Evolutionary conservation across 2,329 filamentous ascomycete genomes (phyloP), one percentile per base, ranked within the genome.

Genomic region (Aspergillus felis): DNA sequence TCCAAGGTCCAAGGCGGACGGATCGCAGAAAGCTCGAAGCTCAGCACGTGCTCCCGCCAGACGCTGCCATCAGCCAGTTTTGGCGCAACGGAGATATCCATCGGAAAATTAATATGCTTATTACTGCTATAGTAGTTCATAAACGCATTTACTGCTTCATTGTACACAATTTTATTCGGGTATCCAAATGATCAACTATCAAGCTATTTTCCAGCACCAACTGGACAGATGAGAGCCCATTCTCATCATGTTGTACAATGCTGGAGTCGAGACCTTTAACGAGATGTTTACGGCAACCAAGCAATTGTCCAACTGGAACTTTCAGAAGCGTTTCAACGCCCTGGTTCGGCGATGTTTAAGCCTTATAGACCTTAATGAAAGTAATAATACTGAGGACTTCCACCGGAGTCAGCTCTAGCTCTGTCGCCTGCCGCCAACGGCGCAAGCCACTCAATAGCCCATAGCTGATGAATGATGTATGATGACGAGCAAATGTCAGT

Each of bases 1-100:
- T 17, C 7, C 28, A 35, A 24, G 10, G 9, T 35, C 49, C 22
- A 53, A 53, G 51, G 35, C 35, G 50, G 60, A 55, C 54, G 51
- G 56, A 54, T 50, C 29, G 49, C 24, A 38, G 47, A 57, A 50
- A 64, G 63, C 56, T 60, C 51, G 38, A 59, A 60, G 57, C 56
- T 57, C 56, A 48, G 63, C 66, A 68, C 66, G 66, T 68, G 66
- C 64, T 54, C 58, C 57, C 55, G 54, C 56, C 54, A 52, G 27
- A 47, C 25, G 46, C 56, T 57, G 49, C 38, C 44, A 59, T 53
- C 61, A 22, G 41, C 25, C 7, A 32, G 55, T n/a, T 17, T 32
- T 29, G 32, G 27, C 10, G 48, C 46, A 32, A 32, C 3, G 9
- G 4, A 29, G 28, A 10, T 6, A 35, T 17, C 5, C 32, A 17